Percentiles rank a stretch among this genome's conserved stretches.
Evolutionary conservation across 2,329 filamentous ascomycete species (phyloP).

Genomic region (Botryosphaeria dothidea): DNA sequence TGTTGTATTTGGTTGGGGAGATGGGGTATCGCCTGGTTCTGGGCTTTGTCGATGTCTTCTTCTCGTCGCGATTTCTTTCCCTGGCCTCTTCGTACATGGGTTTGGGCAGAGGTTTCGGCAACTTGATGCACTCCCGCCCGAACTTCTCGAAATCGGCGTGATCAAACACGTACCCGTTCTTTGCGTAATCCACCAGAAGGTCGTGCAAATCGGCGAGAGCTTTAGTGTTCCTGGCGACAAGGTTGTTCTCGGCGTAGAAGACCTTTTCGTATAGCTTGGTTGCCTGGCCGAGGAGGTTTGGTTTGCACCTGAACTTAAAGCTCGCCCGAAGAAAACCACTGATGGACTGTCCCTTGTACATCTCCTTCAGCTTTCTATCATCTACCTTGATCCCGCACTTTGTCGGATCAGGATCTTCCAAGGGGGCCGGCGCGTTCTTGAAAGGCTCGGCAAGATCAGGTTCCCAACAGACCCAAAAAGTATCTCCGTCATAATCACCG

Average conservation of each 20-base stretch:
- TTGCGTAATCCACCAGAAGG: conserved; percentile 46
- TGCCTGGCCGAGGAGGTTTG: conserved; percentile 61
- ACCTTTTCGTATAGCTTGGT: conserved; percentile 66
- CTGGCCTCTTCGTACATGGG: conserved; percentile 38
- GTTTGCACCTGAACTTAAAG: conserved; percentile 60
- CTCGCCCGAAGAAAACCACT: conserved; percentile 53
- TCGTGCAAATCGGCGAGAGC: conserved; percentile 45
- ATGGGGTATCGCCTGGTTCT: too few relatives aligned
- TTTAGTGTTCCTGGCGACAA: conserved; percentile 29
- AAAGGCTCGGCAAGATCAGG: conserved; percentile 66
- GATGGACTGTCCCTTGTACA: conserved; percentile 38
- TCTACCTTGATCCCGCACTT: conserved; percentile 55
- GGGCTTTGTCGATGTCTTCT: not conserved
- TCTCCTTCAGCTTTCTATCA: conserved; percentile 47
- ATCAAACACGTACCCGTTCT: conserved; percentile 52
- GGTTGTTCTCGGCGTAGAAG: conserved; percentile 52
- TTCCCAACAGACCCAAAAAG: conserved; percentile 78
- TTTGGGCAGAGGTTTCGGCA: conserved; percentile 50
- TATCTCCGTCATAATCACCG: conserved; percentile 80
- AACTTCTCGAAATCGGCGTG: conserved; percentile 49
- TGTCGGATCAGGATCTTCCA: conserved; percentile 47
- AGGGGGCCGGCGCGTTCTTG: conserved; percentile 56
- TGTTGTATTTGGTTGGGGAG: conserved; percentile 23
- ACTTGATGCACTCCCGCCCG: conserved; percentile 54
- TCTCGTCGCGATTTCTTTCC: conserved; percentile 25